Conservation (phyloP, 495 filamentous ascomycete species). For the Penicillium odoratum region DNA sequence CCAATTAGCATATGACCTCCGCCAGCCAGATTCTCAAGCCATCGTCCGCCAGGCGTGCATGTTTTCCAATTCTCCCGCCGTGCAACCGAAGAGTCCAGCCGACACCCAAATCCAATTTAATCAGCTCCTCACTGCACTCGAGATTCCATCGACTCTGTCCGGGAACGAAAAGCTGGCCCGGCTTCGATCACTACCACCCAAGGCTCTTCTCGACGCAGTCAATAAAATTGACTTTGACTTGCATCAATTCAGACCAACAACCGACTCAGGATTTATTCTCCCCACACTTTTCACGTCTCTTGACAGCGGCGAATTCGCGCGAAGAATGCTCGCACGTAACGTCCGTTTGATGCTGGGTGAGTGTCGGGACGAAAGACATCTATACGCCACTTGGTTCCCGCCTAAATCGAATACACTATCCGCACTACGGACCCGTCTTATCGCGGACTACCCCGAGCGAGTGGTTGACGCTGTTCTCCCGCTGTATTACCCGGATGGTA, state of each 20-base stretch:
- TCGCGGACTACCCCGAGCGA: constrained; percentile 51
- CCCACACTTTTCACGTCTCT: constrained; percentile 45
- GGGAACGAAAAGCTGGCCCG: constrained; percentile 43
- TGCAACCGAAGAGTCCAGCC: constrained; percentile 49
- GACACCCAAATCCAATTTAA: constrained; percentile 56
- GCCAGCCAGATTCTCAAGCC: constrained; percentile 35
- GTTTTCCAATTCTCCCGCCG: constrained; percentile 56
- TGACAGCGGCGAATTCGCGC: constrained; percentile 50
- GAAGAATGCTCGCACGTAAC: constrained; percentile 38
- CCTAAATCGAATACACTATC: constrained; percentile 37
- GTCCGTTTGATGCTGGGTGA: constrained; percentile 56
- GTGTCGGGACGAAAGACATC: constrained; percentile 53
- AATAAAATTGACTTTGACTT: constrained; percentile 35
- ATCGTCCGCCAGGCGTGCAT: constrained; percentile 52
- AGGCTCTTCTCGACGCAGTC: constrained; percentile 41
- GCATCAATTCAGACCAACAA: constrained; percentile 56
- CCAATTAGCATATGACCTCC: constrained; percentile 57
- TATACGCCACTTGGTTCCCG: constrained; percentile 49
- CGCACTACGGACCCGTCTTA: constrained; percentile 44
- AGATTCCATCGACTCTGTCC: constrained; percentile 44
- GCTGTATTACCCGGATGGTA: constrained; percentile 42
- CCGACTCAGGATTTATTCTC: constrained; percentile 50
- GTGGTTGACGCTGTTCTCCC: constrained; percentile 43
- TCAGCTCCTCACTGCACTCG: constrained; percentile 47
- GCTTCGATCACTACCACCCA: constrained; percentile 41